Evolutionary conservation across 2,329 filamentous ascomycete genomes (phyloP).

Genomic region (Colletotrichum sp.): DNA sequence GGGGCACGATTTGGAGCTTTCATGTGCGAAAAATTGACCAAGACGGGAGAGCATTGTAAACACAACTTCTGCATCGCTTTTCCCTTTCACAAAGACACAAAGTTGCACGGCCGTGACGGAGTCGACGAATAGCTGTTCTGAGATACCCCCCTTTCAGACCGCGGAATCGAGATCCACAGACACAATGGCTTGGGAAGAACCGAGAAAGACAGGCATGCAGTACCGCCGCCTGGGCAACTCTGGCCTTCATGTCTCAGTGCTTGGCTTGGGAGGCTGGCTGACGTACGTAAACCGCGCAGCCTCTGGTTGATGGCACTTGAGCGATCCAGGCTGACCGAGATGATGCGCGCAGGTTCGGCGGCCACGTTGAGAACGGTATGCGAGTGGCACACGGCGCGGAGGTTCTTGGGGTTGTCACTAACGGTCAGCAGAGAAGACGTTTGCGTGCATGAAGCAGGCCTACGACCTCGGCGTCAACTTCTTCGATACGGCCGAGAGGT

Average conservation of each 20-base stretch:
- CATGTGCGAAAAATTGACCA: neutral
- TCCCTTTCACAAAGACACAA: neutral
- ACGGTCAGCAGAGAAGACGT: slow-evolving; percentile 54
- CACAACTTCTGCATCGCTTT: neutral
- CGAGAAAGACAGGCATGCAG: slow-evolving; percentile 48
- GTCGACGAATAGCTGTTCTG: neutral
- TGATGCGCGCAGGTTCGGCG: slow-evolving; percentile 27
- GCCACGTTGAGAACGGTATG: slow-evolving; percentile 34
- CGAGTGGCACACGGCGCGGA: neutral
- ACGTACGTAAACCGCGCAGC: slow-evolving; percentile 39
- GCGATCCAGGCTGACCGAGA: neutral
- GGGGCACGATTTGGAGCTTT: slow-evolving; percentile 11
- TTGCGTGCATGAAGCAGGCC: slow-evolving; percentile 66
- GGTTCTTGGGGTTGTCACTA: neutral
- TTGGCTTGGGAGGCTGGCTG: slow-evolving; percentile 69
- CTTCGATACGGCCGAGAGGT: slow-evolving; percentile 64
- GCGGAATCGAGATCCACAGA: neutral
- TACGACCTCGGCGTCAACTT: slow-evolving; percentile 68
- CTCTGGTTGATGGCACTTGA: slow-evolving; percentile 33
- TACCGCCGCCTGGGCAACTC: slow-evolving; percentile 52
- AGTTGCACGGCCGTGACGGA: neutral
- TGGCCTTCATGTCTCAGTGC: slow-evolving; percentile 71
- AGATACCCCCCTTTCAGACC: neutral
- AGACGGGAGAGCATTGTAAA: neutral
- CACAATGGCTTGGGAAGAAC: slow-evolving; percentile 48